phyloP scores from a whole-genome alignment of 371 early-diverging fungal genomes.

The Circinella umbellata region DNA sequence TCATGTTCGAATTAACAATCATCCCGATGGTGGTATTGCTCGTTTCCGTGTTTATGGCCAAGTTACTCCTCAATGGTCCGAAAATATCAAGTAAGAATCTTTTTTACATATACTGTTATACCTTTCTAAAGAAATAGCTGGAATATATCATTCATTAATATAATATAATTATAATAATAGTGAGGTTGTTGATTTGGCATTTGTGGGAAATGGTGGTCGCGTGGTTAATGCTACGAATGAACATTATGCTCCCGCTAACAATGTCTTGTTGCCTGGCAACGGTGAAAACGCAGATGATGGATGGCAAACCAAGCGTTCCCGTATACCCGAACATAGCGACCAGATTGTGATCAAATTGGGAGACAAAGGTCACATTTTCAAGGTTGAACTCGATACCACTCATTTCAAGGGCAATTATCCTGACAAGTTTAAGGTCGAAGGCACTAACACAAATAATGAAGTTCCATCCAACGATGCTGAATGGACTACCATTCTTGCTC shows the following conservation, averaged over 20 bases:
- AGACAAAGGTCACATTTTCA: constrained; percentile 71
- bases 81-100: constrained; percentile 42
- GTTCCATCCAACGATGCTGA: constrained; percentile 37
- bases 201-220: constrained; percentile 75
- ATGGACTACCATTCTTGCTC: constrained; percentile 56
- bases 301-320: constrained; percentile 83
- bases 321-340: constrained; percentile 72
- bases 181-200: constrained; percentile 79
- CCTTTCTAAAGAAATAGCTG: too few relatives aligned
- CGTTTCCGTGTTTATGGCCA: constrained; percentile 89
- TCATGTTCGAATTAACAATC: constrained; percentile 81
- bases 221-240: constrained; percentile 77
- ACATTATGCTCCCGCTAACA: constrained; percentile 81
- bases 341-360: constrained; percentile 80
- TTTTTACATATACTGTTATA: neutral
- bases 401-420: constrained; percentile 91
- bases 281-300: constrained; percentile 75
- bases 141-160: too few relatives aligned
- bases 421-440: constrained; percentile 68
- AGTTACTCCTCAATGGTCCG: constrained; percentile 72
- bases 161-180: too few relatives aligned
- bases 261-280: constrained; percentile 79
- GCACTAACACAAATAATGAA: constrained; percentile 45
- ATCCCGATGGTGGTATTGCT: constrained; percentile 92
- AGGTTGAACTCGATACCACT: constrained; percentile 84